These are phyloP conservation scores for Aureobasidium sp. DNA, from an alignment of 2,329 filamentous ascomycete genomes.

Conservation along the genomic window DNA sequence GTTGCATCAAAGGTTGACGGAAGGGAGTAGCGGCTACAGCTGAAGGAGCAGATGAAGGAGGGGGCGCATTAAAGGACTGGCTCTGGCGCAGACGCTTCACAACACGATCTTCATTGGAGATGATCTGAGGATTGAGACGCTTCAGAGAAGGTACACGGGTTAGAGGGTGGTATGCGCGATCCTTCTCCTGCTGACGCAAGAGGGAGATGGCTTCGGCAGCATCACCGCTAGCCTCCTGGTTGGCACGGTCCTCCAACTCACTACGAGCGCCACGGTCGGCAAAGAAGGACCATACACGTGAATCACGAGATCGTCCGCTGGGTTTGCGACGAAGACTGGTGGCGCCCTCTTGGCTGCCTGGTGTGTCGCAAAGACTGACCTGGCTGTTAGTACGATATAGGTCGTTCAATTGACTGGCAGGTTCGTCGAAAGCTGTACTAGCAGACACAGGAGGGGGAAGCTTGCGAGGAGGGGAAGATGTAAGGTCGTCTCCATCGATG, in stretches of 20 bases:
- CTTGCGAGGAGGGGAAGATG: constrained; percentile 54
- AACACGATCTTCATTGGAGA: not conserved
- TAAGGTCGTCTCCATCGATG: constrained; percentile 58
- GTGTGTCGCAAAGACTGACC: constrained; percentile 34
- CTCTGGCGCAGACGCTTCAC: constrained; percentile 6
- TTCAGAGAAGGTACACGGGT: constrained; percentile 8
- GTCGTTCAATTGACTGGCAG: constrained; percentile 34
- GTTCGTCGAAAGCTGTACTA: constrained; percentile 20
- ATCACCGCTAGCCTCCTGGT: constrained; percentile 71
- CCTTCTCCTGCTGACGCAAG: constrained; percentile 8
- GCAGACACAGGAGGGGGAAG: constrained; percentile 37
- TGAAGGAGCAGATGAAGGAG: constrained; percentile 11
- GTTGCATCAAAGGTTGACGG: constrained; percentile 23
- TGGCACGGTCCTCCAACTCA: constrained; percentile 70
- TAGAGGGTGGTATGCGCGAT: constrained; percentile 2
- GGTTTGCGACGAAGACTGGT: constrained; percentile 32
- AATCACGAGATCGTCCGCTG: constrained; percentile 67
- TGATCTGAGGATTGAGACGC: constrained; percentile 1
- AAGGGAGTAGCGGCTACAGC: constrained; percentile 15
- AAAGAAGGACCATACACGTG: constrained; percentile 84
- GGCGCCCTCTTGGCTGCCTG: constrained; percentile 5
- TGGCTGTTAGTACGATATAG: constrained; percentile 67
- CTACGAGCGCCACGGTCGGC: constrained; percentile 74
- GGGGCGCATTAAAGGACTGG: constrained; percentile 3
- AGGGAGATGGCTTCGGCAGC: constrained; percentile 63